These are phyloP conservation scores for Panicum miliaceum DNA, from an alignment of 176 grass and related monocot genomes.

Conservation along the genomic window DNA sequence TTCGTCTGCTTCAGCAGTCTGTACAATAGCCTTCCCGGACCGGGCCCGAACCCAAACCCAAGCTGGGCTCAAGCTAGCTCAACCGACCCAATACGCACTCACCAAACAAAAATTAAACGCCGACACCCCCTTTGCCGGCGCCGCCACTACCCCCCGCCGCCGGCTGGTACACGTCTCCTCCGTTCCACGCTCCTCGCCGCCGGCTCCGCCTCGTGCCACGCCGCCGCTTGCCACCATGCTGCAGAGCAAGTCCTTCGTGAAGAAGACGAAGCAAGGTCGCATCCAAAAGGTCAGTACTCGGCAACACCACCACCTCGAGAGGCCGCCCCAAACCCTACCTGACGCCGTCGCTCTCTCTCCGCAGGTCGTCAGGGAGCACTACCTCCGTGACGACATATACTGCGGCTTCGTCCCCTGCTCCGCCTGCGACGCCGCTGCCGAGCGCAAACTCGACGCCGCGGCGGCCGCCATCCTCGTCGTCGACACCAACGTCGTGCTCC, in stretches of 20 bases:
- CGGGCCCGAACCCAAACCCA: neutral
- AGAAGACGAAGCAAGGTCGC: conserved; percentile 92
- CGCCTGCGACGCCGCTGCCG: conserved; percentile 55
- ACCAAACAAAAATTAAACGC: conserved; percentile 25
- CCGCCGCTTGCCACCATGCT: conserved; percentile 53
- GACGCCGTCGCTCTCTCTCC: conserved; percentile 1
- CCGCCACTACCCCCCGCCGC: conserved; percentile 7
- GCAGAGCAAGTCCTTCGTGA: conserved; percentile 98
- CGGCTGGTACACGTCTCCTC: neutral
- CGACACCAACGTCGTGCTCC: conserved; percentile 94
- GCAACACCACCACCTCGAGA: neutral
- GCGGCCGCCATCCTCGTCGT: conserved; percentile 78
- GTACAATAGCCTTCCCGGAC: neutral
- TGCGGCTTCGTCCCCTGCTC: conserved; percentile 77
- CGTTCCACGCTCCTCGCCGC: neutral
- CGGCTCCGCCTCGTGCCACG: neutral
- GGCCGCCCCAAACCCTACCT: conserved; percentile 48
- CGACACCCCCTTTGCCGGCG: neutral
- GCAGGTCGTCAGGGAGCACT: conserved; percentile 96
- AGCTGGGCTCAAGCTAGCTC: neutral
- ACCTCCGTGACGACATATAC: conserved; percentile 90
- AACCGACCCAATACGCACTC: neutral
- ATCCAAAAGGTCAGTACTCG: conserved; percentile 67
- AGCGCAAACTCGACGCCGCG: conserved; percentile 55
- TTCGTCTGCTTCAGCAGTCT: neutral